phyloP scores from a whole-genome alignment of 192 early-diverging fungal genomes.

The Coemansia sp. region DNA sequence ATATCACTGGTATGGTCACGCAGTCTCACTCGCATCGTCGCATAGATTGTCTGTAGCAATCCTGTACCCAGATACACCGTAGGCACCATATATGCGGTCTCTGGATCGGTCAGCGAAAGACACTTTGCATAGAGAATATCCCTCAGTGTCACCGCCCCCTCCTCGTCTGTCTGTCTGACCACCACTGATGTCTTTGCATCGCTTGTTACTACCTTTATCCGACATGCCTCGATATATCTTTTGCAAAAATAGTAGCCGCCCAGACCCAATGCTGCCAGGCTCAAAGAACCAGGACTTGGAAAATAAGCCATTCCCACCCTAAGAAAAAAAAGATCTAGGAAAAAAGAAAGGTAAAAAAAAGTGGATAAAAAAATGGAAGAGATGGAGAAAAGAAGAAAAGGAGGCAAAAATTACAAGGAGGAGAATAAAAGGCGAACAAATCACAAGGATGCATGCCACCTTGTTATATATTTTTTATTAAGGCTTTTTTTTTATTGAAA shows the following conservation, averaged over 20 bases:
- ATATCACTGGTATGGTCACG: slow-evolving; percentile 29
- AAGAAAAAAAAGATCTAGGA: neutral
- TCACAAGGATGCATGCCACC: neutral
- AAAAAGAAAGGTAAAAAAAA: slow-evolving; percentile 3
- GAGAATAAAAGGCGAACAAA: neutral
- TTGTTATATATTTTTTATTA: neutral
- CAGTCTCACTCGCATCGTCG: slow-evolving; percentile 41
- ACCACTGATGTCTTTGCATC: slow-evolving; percentile 37
- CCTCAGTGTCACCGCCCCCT: slow-evolving; percentile 29
- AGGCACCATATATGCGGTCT: slow-evolving; percentile 59
- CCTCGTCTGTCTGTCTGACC: slow-evolving; percentile 26
- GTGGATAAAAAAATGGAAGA: neutral
- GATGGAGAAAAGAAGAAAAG: neutral
- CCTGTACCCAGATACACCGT: slow-evolving; percentile 73
- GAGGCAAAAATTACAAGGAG: neutral
- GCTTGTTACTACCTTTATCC: slow-evolving; percentile 22
- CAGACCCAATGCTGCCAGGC: slow-evolving; percentile 22
- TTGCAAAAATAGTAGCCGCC: slow-evolving; percentile 15
- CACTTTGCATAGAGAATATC: slow-evolving; percentile 46
- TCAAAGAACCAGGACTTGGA: slow-evolving; percentile 16
- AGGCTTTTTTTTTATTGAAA: too few relatives aligned
- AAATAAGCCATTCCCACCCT: neutral
- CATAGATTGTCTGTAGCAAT: slow-evolving; percentile 68
- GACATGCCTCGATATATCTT: slow-evolving; percentile 36
- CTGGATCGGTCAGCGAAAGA: slow-evolving; percentile 58